Evolutionary conservation across 1,284 basidiomycete genomes (phyloP).

Genomic region (Ustilago esculenta): DNA sequence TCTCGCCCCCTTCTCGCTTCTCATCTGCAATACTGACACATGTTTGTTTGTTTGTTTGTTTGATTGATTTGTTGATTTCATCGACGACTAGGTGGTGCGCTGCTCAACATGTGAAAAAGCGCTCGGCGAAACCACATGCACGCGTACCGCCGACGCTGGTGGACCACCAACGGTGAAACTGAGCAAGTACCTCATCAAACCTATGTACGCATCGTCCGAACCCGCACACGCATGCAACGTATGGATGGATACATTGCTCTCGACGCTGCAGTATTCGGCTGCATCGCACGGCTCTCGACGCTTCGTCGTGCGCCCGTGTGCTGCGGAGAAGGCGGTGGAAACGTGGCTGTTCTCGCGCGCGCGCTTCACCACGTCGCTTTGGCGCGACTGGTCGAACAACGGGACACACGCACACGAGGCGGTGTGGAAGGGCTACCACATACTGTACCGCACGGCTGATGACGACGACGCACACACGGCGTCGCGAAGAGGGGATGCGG

Average conservation of each 20-base stretch:
- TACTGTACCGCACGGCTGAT: slow-evolving; percentile 9
- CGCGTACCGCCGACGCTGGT: neutral
- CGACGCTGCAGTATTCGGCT: slow-evolving; percentile 8
- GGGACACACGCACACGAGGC: neutral
- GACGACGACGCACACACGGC: too few species aligned
- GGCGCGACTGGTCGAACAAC: neutral
- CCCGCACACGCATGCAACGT: neutral
- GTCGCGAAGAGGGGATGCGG: neutral
- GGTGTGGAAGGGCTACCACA: slow-evolving; percentile 15
- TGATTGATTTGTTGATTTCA: too few species aligned
- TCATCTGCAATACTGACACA: neutral
- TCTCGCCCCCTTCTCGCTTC: neutral
- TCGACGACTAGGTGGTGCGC: slow-evolving; percentile 8
- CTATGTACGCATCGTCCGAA: neutral
- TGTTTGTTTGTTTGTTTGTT: too few species aligned
- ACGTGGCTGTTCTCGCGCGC: slow-evolving; percentile 29
- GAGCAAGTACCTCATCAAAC: slow-evolving; percentile 17
- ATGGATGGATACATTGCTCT: slow-evolving; percentile 10
- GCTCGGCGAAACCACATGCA: slow-evolving; percentile 2
- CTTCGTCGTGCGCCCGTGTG: slow-evolving; percentile 10
- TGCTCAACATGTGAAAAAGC: slow-evolving; percentile 4
- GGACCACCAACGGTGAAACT: slow-evolving; percentile 6
- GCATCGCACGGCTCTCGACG: slow-evolving; percentile 29
- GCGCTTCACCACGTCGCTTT: slow-evolving; percentile 17
- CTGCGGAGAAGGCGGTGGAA: too few species aligned